Evolutionary conservation across 768 basidiomycete species (phyloP).

Genomic region (Tricholoma furcatifolium): DNA sequence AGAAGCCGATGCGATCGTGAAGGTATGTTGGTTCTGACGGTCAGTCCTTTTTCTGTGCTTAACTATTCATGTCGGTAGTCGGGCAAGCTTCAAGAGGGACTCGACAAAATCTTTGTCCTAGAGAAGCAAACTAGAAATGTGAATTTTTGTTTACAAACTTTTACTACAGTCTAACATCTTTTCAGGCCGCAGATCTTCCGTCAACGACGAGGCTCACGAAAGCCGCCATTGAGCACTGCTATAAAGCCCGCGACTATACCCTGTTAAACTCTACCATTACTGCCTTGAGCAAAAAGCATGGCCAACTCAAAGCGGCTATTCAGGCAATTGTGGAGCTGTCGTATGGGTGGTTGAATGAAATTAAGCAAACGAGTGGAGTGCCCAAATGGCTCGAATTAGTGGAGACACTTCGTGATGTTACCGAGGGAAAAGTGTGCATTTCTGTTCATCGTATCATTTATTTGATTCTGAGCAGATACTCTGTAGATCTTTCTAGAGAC

Average conservation of each 20-base stretch:
- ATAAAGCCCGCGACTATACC: constrained; percentile 66
- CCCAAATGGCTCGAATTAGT: constrained; percentile 85
- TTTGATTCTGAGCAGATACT: background rate
- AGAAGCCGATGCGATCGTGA: constrained; percentile 62
- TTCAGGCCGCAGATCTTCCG: constrained; percentile 84
- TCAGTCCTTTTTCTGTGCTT: constrained; percentile 3
- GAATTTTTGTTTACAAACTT: constrained; percentile 22
- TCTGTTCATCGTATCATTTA: background rate
- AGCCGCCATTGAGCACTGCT: constrained; percentile 68
- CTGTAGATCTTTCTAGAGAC: constrained; percentile 93
- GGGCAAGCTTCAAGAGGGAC: constrained; percentile 78
- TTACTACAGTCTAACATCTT: background rate
- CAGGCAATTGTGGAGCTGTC: constrained; percentile 90
- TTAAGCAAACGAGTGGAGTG: constrained; percentile 64
- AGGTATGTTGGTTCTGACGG: constrained; percentile 46
- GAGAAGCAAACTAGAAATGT: constrained; percentile 99
- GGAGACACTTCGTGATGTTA: constrained; percentile 85
- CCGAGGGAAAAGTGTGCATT: constrained; percentile 88
- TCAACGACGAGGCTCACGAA: constrained; percentile 90
- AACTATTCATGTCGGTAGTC: constrained; percentile 41
- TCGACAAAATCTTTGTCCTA: constrained; percentile 84
- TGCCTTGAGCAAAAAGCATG: constrained; percentile 90
- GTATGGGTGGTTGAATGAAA: constrained; percentile 78
- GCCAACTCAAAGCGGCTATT: constrained; percentile 88
- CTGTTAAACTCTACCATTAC: constrained; percentile 70